phyloP scores from a whole-genome alignment of 2,329 filamentous ascomycete species.

The Phoma herbarum region DNA sequence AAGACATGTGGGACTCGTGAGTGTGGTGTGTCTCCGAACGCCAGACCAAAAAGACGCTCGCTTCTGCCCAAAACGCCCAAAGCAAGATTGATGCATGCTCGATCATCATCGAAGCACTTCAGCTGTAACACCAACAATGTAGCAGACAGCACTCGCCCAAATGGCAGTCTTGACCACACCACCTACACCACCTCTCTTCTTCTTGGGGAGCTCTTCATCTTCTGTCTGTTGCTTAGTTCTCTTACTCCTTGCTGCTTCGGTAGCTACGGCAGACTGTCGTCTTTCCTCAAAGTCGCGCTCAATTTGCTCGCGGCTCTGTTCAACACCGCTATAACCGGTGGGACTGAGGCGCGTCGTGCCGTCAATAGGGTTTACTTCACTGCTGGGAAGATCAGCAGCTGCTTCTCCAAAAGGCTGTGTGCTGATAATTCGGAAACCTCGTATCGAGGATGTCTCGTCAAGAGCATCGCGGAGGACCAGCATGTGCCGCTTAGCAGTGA shows the following conservation, averaged over 20 bases:
- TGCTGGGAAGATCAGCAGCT: not conserved
- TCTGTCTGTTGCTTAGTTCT: slow-evolving; percentile 13
- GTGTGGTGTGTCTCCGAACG: slow-evolving; percentile 13
- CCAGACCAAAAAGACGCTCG: not conserved
- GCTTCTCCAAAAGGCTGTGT: not conserved
- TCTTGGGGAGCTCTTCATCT: slow-evolving; percentile 10
- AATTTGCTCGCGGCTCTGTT: slow-evolving; percentile 33
- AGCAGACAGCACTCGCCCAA: slow-evolving; percentile 40
- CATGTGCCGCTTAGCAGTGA: slow-evolving; percentile 42
- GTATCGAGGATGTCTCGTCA: slow-evolving; percentile 17
- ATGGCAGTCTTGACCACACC: slow-evolving; percentile 45
- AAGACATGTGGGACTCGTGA: not conserved
- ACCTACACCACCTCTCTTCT: slow-evolving; percentile 25
- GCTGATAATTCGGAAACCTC: slow-evolving; percentile 16
- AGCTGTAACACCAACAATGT: slow-evolving; percentile 45
- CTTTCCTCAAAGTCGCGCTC: slow-evolving; percentile 37
- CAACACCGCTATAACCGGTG: slow-evolving; percentile 46
- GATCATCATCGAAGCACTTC: slow-evolving; percentile 29
- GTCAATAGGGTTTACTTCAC: slow-evolving; percentile 46
- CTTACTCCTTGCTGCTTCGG: slow-evolving; percentile 6
- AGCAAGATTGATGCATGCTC: not conserved
- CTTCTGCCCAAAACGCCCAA: not conserved
- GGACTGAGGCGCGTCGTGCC: slow-evolving; percentile 44
- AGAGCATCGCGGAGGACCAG: slow-evolving; percentile 41
- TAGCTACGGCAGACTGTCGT: slow-evolving; percentile 29